phyloP scores from a whole-genome alignment of 2,329 filamentous ascomycete species.

The Cladosporium austrohemisphaericum region DNA sequence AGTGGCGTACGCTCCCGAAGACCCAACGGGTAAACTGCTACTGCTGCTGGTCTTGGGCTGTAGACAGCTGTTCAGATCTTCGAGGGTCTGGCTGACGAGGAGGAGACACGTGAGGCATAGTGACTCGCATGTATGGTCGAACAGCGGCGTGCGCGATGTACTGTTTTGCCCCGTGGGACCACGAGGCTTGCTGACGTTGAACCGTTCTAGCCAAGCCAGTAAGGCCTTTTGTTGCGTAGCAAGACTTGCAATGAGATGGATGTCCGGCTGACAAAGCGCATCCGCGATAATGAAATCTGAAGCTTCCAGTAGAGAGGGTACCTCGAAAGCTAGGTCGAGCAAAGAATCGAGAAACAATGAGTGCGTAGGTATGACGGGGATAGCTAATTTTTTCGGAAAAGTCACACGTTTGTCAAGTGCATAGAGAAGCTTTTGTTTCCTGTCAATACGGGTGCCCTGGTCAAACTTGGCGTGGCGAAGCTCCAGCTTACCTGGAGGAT shows the following conservation, averaged over 20 bases:
- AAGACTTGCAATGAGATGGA: neutral
- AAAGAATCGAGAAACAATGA: neutral
- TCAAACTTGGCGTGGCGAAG: neutral
- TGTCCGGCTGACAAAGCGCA: too few relatives aligned
- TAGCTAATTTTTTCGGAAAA: neutral
- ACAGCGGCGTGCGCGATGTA: too few relatives aligned
- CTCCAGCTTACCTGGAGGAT: too few relatives aligned
- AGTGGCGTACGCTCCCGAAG: neutral
- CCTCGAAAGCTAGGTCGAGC: neutral
- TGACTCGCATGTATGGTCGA: constrained; percentile 4
- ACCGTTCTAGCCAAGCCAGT: neutral
- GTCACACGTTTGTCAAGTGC: neutral
- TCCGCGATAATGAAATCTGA: neutral
- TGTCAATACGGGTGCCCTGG: too few relatives aligned
- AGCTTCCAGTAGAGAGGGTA: neutral
- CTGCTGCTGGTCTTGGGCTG: neutral
- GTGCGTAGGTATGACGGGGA: neutral
- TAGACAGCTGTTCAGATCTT: neutral
- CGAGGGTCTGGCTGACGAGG: neutral
- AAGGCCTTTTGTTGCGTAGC: neutral
- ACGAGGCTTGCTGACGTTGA: neutral
- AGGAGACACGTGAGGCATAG: constrained; percentile 7
- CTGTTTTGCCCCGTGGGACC: neutral
- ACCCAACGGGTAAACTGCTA: too few relatives aligned
- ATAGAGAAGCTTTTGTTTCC: constrained; percentile 9